Evolutionary conservation across 257 asterid species (phyloP), one percentile per base, ranked within the genome.

Genomic region (Solanum paucissectum): DNA sequence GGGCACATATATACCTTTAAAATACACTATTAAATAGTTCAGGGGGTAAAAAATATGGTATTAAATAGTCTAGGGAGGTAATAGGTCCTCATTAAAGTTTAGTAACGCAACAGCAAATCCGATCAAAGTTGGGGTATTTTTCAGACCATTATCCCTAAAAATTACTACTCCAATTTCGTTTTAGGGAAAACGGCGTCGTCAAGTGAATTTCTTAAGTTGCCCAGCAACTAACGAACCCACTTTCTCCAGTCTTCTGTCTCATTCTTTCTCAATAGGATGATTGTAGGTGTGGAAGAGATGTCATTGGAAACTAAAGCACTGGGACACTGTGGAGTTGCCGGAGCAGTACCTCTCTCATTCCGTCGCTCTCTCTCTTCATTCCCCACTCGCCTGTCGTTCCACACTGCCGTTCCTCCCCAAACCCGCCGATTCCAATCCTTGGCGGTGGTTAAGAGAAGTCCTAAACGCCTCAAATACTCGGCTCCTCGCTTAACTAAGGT

Each of bases 391-490:
- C 8, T 91, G 81, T 87, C 89, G 74, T 87, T 87, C 73, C 91
- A 8, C 11, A 66, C 86, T 20, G 27, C 27, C 21, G 27, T 16
- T 75, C 79, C 90, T 44, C 86, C 10, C 60, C n/a, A 62, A 77
- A 9, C 40, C 16, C 94, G 93, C 79, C 92, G 91, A 29, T 90
- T 92, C 88, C 86, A 85, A 46, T 27, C 94, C n/a, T 71, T 91
- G 29, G 95, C 98, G 29, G 93, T 89, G 62, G 88, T 93, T 13
- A 96, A 96, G 93, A 90, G 92, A 91, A 96, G 96, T 90, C 98
- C 99, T 86, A 95, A 96, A 90, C 98, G 98, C 87, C 98, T 96
- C 33, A 94, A 95, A 55, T 96, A 96, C 90, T 91, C 98, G 1
- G 55, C 96, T 25, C 99, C 98, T 93, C 96, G 94, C 68, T 93